Base-by-base conservation (phyloP, 148 eudicot genomes). In the Polygonum maritimum region DNA sequence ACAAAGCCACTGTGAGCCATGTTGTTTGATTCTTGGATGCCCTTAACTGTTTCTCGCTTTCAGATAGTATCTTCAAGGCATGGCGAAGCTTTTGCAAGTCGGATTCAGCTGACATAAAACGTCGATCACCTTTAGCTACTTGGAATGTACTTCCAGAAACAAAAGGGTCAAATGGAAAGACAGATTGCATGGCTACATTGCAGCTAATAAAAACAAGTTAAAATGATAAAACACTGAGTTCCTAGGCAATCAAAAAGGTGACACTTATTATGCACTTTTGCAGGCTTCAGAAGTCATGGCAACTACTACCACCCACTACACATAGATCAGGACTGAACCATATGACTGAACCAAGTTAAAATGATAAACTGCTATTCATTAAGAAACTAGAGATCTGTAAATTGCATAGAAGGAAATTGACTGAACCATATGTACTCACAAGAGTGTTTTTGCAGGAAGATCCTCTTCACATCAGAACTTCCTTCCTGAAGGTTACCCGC, bases 1-100 rank as follows among this genome's bases (percentile, higher is more conserved):
- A 82, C 36, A 96, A 86, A 80, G 98, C 94, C 38, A 87, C 98
- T 73, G 90, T 96, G 38, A 96, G 90, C 99, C 99, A 96, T 31
- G 99, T 92, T 13, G 90, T 88, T 83, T 92, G 97, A 80, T 88
- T 91, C 79, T 87, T 89, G 35, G 94, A 89, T 75, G 85, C 82
- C 77, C 97, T 87, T 75, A 96, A 71, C 54, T 96, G 99, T 79
- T 91, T 96, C 82, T 96, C 98, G 21, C 97, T 83, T 74, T 96
- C 98, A 48, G 93, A 92, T 36, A 96, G 89, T 80, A 87, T 81
- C 82, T 84, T 96, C 71, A 92, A 76, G 35, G 94, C 99, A 81
- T 89, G 84, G 38, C 84, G 89, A 47, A 96, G 97, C 84, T 91
- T 96, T 87, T 86, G 94, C 81, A 84, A 76, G 74, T 89, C 93